Evolutionary conservation across 2,329 filamentous ascomycete genomes (phyloP), one percentile per base, ranked within the genome.

Genomic region (Leptoxyphium fumago): DNA sequence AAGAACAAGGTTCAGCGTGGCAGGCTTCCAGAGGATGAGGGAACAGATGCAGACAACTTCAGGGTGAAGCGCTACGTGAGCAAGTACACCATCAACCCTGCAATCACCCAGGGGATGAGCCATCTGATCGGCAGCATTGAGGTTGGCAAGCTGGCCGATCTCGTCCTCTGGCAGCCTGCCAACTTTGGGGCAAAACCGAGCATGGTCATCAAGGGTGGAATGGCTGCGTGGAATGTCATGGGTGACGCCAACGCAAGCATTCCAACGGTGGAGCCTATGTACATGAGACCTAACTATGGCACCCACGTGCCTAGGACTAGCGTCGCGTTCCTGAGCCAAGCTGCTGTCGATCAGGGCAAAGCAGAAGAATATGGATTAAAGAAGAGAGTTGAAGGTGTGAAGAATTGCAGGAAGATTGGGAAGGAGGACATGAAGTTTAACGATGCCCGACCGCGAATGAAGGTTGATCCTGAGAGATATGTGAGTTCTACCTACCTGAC

Each of bases 41-140:
- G 74, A 18, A 79, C 82, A 0, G 80, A 70, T 10, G 84, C 83
- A 0, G 88, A 95, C 58, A 94, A 95, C 62, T 86, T 85, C 66
- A 70, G 88, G 29, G 88, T 91, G 8, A 93, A 91, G 69, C 67
- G 88, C 18, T 94, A 94, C 60, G 73, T 95, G 39, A 86, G 82
- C 67, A 95, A 95, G 67, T 94, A 94, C 62, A 95, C 88, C 9
- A 78, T 94, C 64, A 94, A 95, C 64, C 85, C 88, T 1, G 84
- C 88, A 3, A 71, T 94, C 48, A 78, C 87, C 0, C 88, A 94
- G 63, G 88, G 88, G 2, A 89, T 94, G 77, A 66, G 72, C 0
- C 87, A 94, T 59, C 55, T 93, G 2, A 75, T 94, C 46, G 88
- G 88, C 4, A 89, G 83, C 52, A 65, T 94, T 43, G 86, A 94